Percentiles rank a stretch among this genome's conserved stretches.
Evolutionary conservation across 331 rosid genomes (phyloP).

Genomic region (Phaseolus coccineus): DNA sequence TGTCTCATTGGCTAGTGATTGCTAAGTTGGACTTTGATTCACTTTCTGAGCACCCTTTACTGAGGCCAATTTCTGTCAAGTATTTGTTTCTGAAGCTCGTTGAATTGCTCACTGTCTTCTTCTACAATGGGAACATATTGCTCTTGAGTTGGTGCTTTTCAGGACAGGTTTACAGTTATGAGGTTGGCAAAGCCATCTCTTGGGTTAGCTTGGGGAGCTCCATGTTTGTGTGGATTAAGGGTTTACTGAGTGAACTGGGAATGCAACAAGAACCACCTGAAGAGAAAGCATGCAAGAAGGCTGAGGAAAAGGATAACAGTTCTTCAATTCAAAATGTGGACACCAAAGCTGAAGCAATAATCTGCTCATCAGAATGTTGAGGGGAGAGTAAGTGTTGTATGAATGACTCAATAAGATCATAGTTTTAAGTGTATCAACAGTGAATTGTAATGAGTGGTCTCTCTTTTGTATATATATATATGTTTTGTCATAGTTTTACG

Average conservation of each 20-base stretch:
- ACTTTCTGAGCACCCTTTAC: constrained; percentile 34
- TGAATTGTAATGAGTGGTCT: constrained; percentile 30
- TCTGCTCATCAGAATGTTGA: constrained; percentile 38
- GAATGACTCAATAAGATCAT: constrained; percentile 38
- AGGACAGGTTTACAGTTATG: constrained; percentile 48
- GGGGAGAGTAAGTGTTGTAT: not conserved
- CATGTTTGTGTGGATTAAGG: constrained; percentile 58
- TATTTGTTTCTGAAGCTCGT: constrained; percentile 26
- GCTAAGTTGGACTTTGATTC: constrained; percentile 33
- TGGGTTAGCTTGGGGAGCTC: constrained; percentile 59
- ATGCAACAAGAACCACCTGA: constrained; percentile 30
- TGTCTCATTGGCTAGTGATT: not conserved
- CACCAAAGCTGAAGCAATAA: constrained; percentile 32
- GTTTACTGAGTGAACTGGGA: constrained; percentile 34
- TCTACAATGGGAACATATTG: constrained; percentile 51
- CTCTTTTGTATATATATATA: constrained; percentile 33
- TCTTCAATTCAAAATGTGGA: constrained; percentile 18
- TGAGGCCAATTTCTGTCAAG: constrained; percentile 33
- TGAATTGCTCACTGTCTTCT: constrained; percentile 34
- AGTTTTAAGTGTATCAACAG: constrained; percentile 22
- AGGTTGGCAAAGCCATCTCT: constrained; percentile 50
- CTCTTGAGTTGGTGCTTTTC: constrained; percentile 55
- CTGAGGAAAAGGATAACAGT: constrained; percentile 23
- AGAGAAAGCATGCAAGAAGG: constrained; percentile 28
- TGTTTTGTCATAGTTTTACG: not conserved